phyloP scores from a whole-genome alignment of 257 asterid genomes.

The Henckelia pumila region DNA sequence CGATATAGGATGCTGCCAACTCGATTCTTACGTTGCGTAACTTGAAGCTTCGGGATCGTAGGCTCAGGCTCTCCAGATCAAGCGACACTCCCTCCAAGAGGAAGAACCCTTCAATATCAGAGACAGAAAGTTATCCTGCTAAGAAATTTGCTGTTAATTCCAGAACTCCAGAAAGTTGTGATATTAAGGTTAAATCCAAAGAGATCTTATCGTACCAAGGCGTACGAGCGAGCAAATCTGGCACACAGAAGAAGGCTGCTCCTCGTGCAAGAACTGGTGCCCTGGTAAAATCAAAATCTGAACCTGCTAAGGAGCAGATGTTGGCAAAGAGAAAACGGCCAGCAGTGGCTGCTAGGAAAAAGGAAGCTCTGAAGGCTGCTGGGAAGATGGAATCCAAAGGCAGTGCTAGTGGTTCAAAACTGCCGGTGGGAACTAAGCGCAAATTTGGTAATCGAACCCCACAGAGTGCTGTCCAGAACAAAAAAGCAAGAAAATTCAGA shows the following conservation, averaged over 20 bases:
- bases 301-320: conserved; percentile 29
- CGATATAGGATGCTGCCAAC: conserved; percentile 71
- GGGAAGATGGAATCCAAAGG: not conserved
- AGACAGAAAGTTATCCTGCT: conserved; percentile 33
- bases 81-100: conserved; percentile 48
- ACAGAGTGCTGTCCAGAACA: conserved; percentile 47
- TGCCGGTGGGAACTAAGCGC: conserved; percentile 52
- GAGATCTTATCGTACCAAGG: conserved; percentile 67
- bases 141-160: conserved; percentile 37
- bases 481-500: conserved; percentile 59
- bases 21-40: conserved; percentile 41
- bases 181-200: conserved; percentile 26
- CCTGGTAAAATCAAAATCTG: conserved; percentile 28
- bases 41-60: conserved; percentile 70
- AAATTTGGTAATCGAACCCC: conserved; percentile 64
- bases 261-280: conserved; percentile 21
- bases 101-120: conserved; percentile 35
- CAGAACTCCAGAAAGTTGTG: conserved; percentile 35
- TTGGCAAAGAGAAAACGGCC: conserved; percentile 57
- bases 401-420: conserved; percentile 26
- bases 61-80: conserved; percentile 65
- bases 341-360: conserved; percentile 84
- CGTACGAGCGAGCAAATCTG: conserved; percentile 71
- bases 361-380: conserved; percentile 38
- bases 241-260: conserved; percentile 53